phyloP scores from a whole-genome alignment of 306 rosid species.

The Betula pendula region DNA sequence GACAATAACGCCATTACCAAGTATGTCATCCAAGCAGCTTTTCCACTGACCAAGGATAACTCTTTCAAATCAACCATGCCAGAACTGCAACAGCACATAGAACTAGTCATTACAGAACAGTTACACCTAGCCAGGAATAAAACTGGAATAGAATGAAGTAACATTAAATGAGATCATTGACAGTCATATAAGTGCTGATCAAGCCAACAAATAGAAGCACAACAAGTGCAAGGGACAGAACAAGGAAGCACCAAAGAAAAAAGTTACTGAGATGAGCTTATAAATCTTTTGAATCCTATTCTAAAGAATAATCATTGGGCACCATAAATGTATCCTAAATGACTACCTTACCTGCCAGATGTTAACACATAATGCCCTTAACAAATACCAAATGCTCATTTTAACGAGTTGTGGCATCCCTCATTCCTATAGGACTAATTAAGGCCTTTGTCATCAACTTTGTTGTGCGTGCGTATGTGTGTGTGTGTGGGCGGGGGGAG shows the following conservation, averaged over 20 bases:
- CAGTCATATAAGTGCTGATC: neutral
- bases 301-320: neutral
- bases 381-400: too few species aligned
- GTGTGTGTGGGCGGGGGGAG: too few species aligned
- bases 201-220: neutral
- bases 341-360: neutral
- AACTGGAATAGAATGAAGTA: constrained; percentile 8
- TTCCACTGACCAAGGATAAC: constrained; percentile 74
- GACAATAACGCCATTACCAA: constrained; percentile 51
- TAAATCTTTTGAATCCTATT: neutral
- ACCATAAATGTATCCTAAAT: neutral
- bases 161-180: constrained; percentile 3
- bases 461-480: too few species aligned
- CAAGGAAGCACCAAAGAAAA: neutral
- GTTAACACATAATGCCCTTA: neutral
- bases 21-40: constrained; percentile 98
- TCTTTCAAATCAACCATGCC: constrained; percentile 79
- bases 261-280: neutral
- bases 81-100: constrained; percentile 53
- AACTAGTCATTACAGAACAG: constrained; percentile 6
- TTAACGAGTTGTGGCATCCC: too few species aligned
- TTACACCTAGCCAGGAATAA: constrained; percentile 11
- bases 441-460: too few species aligned
- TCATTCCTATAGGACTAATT: too few species aligned
- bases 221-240: neutral